Percentiles rank a stretch among this genome's conserved stretches.
Evolutionary conservation across 768 basidiomycete genomes (phyloP).

Genomic region (Exsudoporus frostii): DNA sequence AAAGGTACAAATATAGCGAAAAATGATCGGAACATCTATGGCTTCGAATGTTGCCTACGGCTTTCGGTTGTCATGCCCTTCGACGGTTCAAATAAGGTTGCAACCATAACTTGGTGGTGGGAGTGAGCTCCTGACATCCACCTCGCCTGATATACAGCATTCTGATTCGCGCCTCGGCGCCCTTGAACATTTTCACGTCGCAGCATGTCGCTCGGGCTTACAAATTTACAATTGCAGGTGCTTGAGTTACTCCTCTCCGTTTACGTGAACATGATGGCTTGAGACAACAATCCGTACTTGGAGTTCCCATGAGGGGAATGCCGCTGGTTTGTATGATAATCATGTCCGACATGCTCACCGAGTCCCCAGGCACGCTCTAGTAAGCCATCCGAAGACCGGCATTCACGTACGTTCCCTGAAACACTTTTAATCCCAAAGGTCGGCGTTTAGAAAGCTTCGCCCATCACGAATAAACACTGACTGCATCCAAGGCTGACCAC

Average conservation of each 20-base stretch:
- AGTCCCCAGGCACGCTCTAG: background rate
- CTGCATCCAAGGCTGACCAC: background rate
- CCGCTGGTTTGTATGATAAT: background rate
- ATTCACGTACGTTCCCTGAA: background rate
- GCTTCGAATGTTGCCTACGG: background rate
- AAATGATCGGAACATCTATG: background rate
- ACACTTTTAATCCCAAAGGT: background rate
- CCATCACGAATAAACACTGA: background rate
- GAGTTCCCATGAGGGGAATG: background rate
- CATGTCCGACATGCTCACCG: background rate
- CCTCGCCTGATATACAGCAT: too few species aligned
- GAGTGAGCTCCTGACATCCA: background rate
- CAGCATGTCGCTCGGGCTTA: background rate
- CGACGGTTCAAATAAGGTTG: background rate
- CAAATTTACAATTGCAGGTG: background rate
- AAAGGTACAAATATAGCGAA: background rate
- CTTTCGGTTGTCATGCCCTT: background rate
- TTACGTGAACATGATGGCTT: background rate
- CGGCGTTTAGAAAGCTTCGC: background rate
- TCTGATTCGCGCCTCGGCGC: background rate
- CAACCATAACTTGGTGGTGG: background rate
- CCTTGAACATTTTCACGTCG: background rate
- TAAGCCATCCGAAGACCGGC: background rate
- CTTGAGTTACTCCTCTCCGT: background rate
- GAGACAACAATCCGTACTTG: too few species aligned